Evolutionary conservation across 192 early-diverging fungal genomes (phyloP), one percentile per base, ranked within the genome.

Genomic region (Backusella luteola): DNA sequence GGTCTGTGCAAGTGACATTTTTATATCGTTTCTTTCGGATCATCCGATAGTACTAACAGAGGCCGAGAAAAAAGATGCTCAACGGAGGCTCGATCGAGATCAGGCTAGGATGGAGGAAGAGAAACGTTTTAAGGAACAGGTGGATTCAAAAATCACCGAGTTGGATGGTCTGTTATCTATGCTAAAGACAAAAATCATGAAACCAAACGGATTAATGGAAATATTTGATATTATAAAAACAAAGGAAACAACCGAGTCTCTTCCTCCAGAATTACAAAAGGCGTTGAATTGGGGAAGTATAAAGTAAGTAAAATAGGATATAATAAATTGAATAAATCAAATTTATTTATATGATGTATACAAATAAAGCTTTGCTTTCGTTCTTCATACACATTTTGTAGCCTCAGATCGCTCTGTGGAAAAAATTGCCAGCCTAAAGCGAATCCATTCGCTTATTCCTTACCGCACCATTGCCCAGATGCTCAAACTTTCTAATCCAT

Each of bases 271-370:
- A 5, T 80, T 87, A 19, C 80, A 79, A 63, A 81, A 79, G 3
- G 77, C 84, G 3, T 83, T 90, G 75, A 85, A 88, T 36, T 90
- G 85, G 85, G 89, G 87, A 7, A 81, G 84, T 49, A 90, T 89
- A 73, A 86, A 81, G 84, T 85, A 81, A 73, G 67, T 39, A 39
- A 1, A 39, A 11, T 15, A 17, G 3, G 15, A 44, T 3, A 39
- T n/a, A 36, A 73, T 69, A 39, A n/a, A 17, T 67, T 23, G 38
- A 5, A n/a, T 6, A 1, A 49, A 49, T 19, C 4, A 49, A n/a
- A 6, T 1, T 44, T 49, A 49, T n/a, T 49, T 71, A 34, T 6
- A 23, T 38, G 2, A 32, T 32, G 3, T 32, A 32, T 32, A 32
- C 32, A 42, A 7, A 17, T 49, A 15, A 66, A 86, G 85, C 35